Base-by-base conservation (phyloP, 148 eudicot species). In the Rhododendron henanense region DNA sequence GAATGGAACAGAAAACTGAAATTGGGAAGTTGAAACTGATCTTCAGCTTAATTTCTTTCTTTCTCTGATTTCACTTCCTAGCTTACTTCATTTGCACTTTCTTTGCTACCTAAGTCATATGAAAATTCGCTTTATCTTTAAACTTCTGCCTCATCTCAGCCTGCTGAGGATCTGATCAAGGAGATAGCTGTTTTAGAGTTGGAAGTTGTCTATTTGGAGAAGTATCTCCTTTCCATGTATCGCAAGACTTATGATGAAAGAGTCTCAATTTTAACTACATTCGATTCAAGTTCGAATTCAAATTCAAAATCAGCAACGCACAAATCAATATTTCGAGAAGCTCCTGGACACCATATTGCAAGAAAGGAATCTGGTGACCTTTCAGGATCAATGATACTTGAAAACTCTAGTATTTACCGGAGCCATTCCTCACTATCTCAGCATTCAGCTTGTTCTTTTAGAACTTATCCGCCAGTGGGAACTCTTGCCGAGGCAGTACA, bases 401-500 rank as follows among this genome's bases (percentile, higher is more conserved):
- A 88, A 59, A 94, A 93, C 84, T 88, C 93, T 50, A 86, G 91
- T 71, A 91, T 93, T 82, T 89, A 84, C 80, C 88, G 98, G 2
- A 88, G 94, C 89, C 95, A 92, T 73, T 96, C 98, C 61, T 92
- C 96, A 0, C 91, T 96, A 41, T 94, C 99, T 86, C 94, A 90
- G n/a, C 91, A 84, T 57, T 89, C 95, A 37, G 89, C 86, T 78
- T 81, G 55, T 85, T 39, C 93, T 39, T 59, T 83, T 28, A 90
- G 87, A 84, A 84, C 87, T 78, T 84, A 92, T 74, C 87, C 92
- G 87, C 89, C 87, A 19, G 45, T 59, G 63, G 90, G 88, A 76
- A 57, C 82, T 84, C 78, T 83, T 84, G 77, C 85, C 37, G 91
- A 91, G 79, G 96, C 92, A 84, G 50, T 92, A 5, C 71, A 87